These are phyloP conservation scores for Paecilomyces sp. DNA, from an alignment of 2,329 filamentous ascomycete species.

Conservation along the genomic window DNA sequence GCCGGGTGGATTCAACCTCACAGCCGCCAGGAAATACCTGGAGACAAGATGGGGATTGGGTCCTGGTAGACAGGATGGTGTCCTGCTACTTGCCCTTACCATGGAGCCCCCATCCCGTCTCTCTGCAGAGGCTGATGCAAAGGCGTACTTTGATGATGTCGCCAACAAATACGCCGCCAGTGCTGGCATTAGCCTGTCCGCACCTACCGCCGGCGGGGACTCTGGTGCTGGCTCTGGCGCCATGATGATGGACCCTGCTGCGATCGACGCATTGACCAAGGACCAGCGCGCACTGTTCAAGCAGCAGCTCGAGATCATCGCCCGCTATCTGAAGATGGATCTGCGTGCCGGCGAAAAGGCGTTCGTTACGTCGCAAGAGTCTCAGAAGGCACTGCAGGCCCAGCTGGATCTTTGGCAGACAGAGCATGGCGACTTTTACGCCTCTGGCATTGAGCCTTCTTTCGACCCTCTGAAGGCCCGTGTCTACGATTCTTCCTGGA, in stretches of 20 bases:
- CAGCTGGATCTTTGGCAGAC: constrained; percentile 92
- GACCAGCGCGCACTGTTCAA: constrained; percentile 95
- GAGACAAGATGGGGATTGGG: constrained; percentile 89
- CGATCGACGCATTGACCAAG: constrained; percentile 93
- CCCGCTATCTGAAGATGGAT: constrained; percentile 94
- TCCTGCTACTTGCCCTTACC: constrained; percentile 79
- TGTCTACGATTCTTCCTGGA: constrained; percentile 97
- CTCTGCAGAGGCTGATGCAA: constrained; percentile 83
- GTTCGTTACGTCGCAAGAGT: constrained; percentile 74
- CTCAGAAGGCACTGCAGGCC: constrained; percentile 78
- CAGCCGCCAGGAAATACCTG: constrained; percentile 86
- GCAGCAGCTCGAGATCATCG: constrained; percentile 92
- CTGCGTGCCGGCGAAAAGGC: constrained; percentile 95
- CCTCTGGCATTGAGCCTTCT: constrained; percentile 83
- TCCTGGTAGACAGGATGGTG: constrained; percentile 81
- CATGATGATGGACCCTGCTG: constrained; percentile 99
- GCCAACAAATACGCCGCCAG: constrained; percentile 81
- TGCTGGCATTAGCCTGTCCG: constrained; percentile 76
- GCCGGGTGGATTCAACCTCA: constrained; percentile 99
- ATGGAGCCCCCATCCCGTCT: constrained; percentile 87
- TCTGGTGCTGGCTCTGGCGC: constrained; percentile 63
- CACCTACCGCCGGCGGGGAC: constrained; percentile 63
- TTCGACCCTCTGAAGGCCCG: constrained; percentile 92
- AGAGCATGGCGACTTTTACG: constrained; percentile 96
- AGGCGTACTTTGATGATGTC: constrained; percentile 82